phyloP scores from a whole-genome alignment of 345 rosid species.

The Aethionema arabicum region DNA sequence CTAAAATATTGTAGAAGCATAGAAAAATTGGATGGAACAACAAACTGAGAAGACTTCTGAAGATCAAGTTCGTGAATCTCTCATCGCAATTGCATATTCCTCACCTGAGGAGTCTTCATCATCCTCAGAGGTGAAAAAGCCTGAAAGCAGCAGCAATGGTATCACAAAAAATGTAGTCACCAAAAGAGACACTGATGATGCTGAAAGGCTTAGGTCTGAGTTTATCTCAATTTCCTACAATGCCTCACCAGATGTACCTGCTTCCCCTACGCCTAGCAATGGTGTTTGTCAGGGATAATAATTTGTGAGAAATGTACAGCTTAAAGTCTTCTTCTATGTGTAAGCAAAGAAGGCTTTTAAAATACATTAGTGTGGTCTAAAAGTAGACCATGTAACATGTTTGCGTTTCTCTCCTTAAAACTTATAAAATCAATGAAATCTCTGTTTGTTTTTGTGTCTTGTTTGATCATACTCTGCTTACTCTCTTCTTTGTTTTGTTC shows the following conservation, averaged over 20 bases:
- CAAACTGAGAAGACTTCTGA: conserved; percentile 32
- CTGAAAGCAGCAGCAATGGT: neutral
- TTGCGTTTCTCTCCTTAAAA: conserved; percentile 10
- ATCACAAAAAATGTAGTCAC: conserved; percentile 16
- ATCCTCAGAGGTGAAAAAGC: conserved; percentile 21
- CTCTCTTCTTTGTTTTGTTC: conserved; percentile 12
- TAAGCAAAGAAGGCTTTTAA: conserved; percentile 12
- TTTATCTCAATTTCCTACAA: conserved; percentile 36
- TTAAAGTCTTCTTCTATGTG: conserved; percentile 19
- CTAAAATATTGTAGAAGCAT: conserved; percentile 30
- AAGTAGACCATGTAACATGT: conserved; percentile 26
- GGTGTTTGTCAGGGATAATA: conserved; percentile 29
- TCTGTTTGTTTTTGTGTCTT: conserved; percentile 8
- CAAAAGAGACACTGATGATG: conserved; percentile 11
- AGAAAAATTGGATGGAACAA: conserved; percentile 32
- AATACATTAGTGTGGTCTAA: conserved; percentile 20
- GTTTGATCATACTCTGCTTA: neutral
- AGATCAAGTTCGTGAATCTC: conserved; percentile 38
- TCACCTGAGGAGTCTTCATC: conserved; percentile 28
- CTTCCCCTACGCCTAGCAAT: conserved; percentile 23
- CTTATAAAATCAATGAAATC: conserved; percentile 29
- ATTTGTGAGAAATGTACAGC: conserved; percentile 27
- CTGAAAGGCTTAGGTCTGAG: conserved; percentile 31
- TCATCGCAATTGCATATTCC: conserved; percentile 37
- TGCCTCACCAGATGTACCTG: conserved; percentile 25